Evolutionary conservation across 2,329 filamentous ascomycete species (phyloP).

Genomic region (Tolypocladium tropicale): DNA sequence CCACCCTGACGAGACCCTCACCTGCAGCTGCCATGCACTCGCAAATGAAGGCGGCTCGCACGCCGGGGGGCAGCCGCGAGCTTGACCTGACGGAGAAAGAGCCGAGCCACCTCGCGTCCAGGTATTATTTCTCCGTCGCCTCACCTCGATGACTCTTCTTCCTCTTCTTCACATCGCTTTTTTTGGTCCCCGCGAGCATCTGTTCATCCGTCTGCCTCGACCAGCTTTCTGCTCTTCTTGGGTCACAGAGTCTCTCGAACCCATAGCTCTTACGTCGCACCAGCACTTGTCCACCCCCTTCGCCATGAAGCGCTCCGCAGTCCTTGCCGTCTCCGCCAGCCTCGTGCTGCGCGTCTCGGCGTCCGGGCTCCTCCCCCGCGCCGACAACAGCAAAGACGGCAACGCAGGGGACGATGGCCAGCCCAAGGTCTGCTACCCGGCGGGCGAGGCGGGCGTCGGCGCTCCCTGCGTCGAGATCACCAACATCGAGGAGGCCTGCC

Average conservation of each 20-base stretch:
- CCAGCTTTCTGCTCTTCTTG: background rate
- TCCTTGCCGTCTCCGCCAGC: slow-evolving; percentile 5
- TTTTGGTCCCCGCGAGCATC: background rate
- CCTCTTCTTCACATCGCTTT: background rate
- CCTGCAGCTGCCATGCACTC: background rate
- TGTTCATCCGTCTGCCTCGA: background rate
- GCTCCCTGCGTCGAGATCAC: slow-evolving; percentile 19
- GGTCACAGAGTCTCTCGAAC: background rate
- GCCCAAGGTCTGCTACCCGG: slow-evolving; percentile 6
- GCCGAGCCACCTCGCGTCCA: background rate
- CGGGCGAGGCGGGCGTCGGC: background rate
- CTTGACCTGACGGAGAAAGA: background rate
- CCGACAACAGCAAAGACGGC: background rate
- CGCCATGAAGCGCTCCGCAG: slow-evolving; percentile 8
- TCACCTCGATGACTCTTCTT: background rate
- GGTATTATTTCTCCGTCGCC: background rate
- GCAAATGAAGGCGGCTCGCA: background rate
- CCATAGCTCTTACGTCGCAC: background rate
- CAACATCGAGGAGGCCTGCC: slow-evolving; percentile 18
- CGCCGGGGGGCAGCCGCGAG: background rate
- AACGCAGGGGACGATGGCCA: background rate
- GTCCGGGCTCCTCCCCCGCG: background rate
- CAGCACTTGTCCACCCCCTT: background rate
- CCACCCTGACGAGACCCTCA: background rate
- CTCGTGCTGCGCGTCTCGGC: slow-evolving; percentile 6